A percentile compares a stretch with the other conserved stretches of the same genome.
phyloP scores from a whole-genome alignment of 208 protist genomes.

The Sergeia podlipaevii region DNA sequence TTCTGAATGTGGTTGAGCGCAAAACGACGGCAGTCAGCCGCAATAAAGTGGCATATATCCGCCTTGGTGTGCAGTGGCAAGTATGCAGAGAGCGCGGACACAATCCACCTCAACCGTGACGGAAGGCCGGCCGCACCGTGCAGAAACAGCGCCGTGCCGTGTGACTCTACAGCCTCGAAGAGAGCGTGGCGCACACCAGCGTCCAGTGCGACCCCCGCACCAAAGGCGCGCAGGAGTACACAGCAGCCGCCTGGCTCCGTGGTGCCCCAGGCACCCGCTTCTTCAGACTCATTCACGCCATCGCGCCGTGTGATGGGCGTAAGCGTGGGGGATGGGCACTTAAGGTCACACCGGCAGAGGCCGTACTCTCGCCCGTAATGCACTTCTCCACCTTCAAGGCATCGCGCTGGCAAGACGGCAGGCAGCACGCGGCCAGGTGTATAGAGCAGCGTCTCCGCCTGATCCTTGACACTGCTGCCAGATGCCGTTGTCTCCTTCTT shows the following conservation, averaged over 20 bases:
- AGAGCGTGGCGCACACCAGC: constrained; percentile 36
- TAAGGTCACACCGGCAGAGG: constrained; percentile 24
- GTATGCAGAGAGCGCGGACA: constrained; percentile 20
- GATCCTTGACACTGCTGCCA: background rate
- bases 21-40: constrained; percentile 69
- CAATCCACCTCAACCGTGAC: constrained; percentile 16
- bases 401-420: constrained; percentile 6
- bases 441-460: constrained; percentile 18
- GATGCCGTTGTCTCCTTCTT: background rate
- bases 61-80: constrained; percentile 55
- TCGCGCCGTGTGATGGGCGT: too few species aligned
- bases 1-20: constrained; percentile 65
- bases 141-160: constrained; percentile 37
- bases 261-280: background rate
- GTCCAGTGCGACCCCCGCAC: constrained; percentile 10
- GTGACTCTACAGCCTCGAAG: constrained; percentile 46
- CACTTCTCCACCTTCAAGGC: constrained; percentile 2
- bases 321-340: constrained; percentile 5
- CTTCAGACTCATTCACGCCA: background rate
- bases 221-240: constrained; percentile 26
- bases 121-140: constrained; percentile 51
- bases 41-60: constrained; percentile 54
- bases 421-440: constrained; percentile 31
- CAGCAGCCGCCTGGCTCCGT: constrained; percentile 2
- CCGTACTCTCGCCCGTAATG: constrained; percentile 13